Base-by-base conservation (phyloP, 1,139 yeast genomes). In the Debaryomycetaceae sp. region DNA sequence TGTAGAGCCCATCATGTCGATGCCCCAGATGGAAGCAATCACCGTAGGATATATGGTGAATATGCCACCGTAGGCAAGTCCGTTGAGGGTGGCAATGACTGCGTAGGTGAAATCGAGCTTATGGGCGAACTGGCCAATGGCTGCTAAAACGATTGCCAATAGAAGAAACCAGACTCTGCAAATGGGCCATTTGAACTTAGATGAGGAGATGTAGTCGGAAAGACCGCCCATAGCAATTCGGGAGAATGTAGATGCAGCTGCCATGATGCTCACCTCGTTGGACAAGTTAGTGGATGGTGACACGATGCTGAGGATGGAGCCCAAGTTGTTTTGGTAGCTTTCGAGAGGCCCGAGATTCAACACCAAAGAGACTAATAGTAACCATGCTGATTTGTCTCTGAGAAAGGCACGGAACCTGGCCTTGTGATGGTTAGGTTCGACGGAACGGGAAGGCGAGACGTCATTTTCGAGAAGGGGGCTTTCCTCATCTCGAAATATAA, bases 1-100 rank as follows among this genome's bases (percentile, higher is more conserved):
- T 1, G 95, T 86, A 2, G 96, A 86, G 0, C 98, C 98, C 60
- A 93, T 82, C 42, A 88, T 78, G 45, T 87, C 91, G 34, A 87
- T 80, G 0, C 98, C 97, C 97, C 97, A 93, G 1, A 87, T 78
- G 4, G 83, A 73, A 1, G 96, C 84, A 3, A 87, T 83, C 6
- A 90, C 70, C 0, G 96, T 85, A 6, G 99, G 98, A 54, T 81
- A 86, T 6, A 87, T 68, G 0, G 97, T 89, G 66, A 90, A 93
- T 2, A 87, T 61, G 0, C 93, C 87, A 17, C 98, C 99, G 56
- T 91, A 90, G 5, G 83, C 72, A 22, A 81, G 62, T 0, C 98
- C 98, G 43, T 81, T 76, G 7, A 86, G 49, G 4, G 76, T 60
- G 4, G 89, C 75, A 6, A 80, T 66, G 8, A 35, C 11, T 3